Evolutionary conservation across 306 rosid genomes (phyloP), one percentile per base, ranked within the genome.

Genomic region (Clitoria ternatea): DNA sequence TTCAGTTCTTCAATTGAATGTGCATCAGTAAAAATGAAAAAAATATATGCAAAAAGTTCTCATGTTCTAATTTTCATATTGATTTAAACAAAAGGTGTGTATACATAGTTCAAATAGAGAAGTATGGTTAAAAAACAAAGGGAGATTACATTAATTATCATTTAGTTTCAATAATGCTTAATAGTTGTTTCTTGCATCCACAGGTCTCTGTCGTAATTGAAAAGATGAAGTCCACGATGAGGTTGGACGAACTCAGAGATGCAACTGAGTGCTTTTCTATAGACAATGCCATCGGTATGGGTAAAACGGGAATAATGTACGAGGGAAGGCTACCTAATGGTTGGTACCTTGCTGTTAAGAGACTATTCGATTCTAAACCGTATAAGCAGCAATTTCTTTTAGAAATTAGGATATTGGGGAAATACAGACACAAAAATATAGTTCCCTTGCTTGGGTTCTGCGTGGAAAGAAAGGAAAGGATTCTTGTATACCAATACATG

Each of bases 261-360:
- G 83, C 81, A 42, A 84, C 85, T 0, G 32, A 78, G 5, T 29
- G 26, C 47, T 84, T 84, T 43, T 4, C 64, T 2, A 50, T 75
- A 1, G 68, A 66, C 19, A 78, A 78, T 18, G 74, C 72, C 26
- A 78, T 84, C 12, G 65, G 82, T 36, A 45, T 67, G 2, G 85
- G 85, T 20, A 77, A 69, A 26, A 77, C 44, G 4, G 78, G 84
- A 57, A 76, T 78, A 1, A 57, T 69, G 84, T 80, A 83, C 4
- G 24, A 80, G 32, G 85, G 80, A 7, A 13, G 1, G 20, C 54
- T 76, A 7, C 61, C 55, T 1, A 24, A 69, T 42, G 80, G 80
- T 20, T 53, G 13, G 12, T 19, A 29, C 19, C 14, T 83, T 22
- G 82, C 69, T 13, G 57, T 80, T 7, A 83, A 80, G 80, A 83